Percentiles rank a stretch among this genome's conserved stretches.
Conservation (phyloP, 2,329 filamentous ascomycete species). For the Ophiostoma triangulosporum region DNA sequence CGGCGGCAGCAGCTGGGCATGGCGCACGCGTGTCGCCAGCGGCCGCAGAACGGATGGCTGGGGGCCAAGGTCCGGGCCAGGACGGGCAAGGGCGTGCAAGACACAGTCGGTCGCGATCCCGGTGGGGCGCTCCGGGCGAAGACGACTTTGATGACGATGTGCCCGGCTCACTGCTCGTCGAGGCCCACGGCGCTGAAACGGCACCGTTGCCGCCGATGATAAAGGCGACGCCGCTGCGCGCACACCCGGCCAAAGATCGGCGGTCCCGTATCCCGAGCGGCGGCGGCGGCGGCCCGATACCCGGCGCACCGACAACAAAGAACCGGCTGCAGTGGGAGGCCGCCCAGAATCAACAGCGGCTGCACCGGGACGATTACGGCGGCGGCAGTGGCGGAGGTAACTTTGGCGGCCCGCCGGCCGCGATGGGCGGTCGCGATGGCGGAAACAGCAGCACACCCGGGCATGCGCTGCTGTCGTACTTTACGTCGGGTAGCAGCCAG, state of each 20-base stretch:
- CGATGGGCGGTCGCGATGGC: not conserved
- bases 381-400: conserved; percentile 19
- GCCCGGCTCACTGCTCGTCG: conserved; percentile 48
- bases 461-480: conserved; percentile 13
- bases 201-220: conserved; percentile 12
- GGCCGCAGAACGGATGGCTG: not conserved
- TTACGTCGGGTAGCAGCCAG: conserved; percentile 6
- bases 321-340: conserved; percentile 41
- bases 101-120: not conserved
- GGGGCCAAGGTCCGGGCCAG: no score
- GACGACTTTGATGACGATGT: conserved; percentile 50
- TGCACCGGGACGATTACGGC: conserved; percentile 26
- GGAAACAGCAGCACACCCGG: conserved; percentile 4
- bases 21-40: not conserved
- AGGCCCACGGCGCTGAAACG: conserved; percentile 21
- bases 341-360: conserved; percentile 35
- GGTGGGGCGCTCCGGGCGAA: conserved; percentile 16
- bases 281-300: conserved; percentile 18
- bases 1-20: not conserved
- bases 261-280: not conserved
- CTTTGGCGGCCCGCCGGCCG: conserved; percentile 15
- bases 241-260: conserved; percentile 1
- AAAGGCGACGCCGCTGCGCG: conserved; percentile 16
- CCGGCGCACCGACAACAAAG: conserved; percentile 30
- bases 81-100: not conserved